A percentile compares a stretch with the other conserved stretches of the same genome.
Evolutionary conservation across 352 stramenopile genomes (phyloP).

Genomic region (Phytophthora cactorum): DNA sequence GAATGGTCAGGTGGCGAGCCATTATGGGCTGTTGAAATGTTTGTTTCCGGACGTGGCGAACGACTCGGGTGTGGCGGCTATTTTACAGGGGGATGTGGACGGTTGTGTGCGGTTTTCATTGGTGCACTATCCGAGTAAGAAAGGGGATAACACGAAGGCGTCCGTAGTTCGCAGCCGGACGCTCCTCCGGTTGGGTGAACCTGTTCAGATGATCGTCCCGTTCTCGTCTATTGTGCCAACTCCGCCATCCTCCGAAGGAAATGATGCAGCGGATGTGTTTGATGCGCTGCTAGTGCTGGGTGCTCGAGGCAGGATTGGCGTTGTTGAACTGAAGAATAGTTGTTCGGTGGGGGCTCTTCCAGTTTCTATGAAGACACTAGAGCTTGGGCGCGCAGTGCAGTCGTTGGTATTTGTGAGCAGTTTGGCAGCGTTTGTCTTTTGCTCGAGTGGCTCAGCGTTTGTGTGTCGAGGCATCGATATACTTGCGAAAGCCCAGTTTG

Average conservation of each 20-base stretch:
- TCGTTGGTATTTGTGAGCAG: slow-evolving; percentile 36
- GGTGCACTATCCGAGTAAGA: slow-evolving; percentile 14
- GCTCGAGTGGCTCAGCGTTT: slow-evolving; percentile 31
- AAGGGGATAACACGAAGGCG: slow-evolving; percentile 12
- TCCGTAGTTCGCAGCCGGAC: slow-evolving; percentile 25
- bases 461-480: slow-evolving; percentile 28
- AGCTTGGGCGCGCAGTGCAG: slow-evolving; percentile 26
- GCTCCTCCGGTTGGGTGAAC: slow-evolving; percentile 34
- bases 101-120: slow-evolving; percentile 51
- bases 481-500: slow-evolving; percentile 2
- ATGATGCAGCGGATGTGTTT: slow-evolving; percentile 4
- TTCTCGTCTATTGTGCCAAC: slow-evolving; percentile 11
- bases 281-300: slow-evolving; percentile 35
- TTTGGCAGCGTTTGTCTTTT: slow-evolving; percentile 44
- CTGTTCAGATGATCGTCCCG: slow-evolving; percentile 43
- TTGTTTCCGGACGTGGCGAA: slow-evolving; percentile 34
- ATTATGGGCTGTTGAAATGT: slow-evolving; percentile 27
- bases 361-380: slow-evolving; percentile 21
- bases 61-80: slow-evolving; percentile 15
- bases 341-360: slow-evolving; percentile 8
- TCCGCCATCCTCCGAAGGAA: not conserved
- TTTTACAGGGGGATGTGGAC: slow-evolving; percentile 72
- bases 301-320: slow-evolving; percentile 18
- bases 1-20: slow-evolving; percentile 11
- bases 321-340: slow-evolving; percentile 12